Conservation (phyloP, 441 rosid species). For the Bocquillonia castaneifolia region DNA sequence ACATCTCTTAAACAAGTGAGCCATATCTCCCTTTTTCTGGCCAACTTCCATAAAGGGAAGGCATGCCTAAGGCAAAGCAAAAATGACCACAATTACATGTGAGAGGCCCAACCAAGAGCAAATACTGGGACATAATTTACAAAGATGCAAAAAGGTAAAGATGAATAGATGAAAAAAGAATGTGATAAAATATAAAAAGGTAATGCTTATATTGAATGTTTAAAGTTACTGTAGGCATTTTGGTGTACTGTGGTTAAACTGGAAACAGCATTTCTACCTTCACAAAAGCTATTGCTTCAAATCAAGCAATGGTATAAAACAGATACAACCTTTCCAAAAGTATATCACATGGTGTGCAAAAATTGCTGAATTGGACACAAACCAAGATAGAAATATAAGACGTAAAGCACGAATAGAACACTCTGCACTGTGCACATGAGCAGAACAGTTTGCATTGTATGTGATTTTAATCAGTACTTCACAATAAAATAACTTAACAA, state of each 20-base stretch:
- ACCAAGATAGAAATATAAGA: background rate
- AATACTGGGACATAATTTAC: background rate
- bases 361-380: background rate
- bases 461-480: background rate
- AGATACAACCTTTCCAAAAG: background rate
- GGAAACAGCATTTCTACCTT: background rate
- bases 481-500: too few relatives aligned
- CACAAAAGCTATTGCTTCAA: background rate
- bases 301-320: background rate
- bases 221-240: background rate
- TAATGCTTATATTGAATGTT: too few relatives aligned
- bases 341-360: background rate
- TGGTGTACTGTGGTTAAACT: background rate
- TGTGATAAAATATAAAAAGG: too few relatives aligned
- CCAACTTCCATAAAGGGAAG: slow-evolving; percentile 67
- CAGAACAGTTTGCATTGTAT: background rate
- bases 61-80: slow-evolving; percentile 32
- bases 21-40: slow-evolving; percentile 51
- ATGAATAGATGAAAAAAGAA: background rate
- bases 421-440: too few relatives aligned
- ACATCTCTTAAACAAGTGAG: slow-evolving; percentile 49
- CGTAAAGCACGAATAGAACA: too few relatives aligned
- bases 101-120: background rate
- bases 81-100: background rate
- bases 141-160: background rate